Percentiles rank a stretch among this genome's conserved stretches.
Evolutionary conservation across 441 rosid species (phyloP).

Genomic region (Hura crepitans): DNA sequence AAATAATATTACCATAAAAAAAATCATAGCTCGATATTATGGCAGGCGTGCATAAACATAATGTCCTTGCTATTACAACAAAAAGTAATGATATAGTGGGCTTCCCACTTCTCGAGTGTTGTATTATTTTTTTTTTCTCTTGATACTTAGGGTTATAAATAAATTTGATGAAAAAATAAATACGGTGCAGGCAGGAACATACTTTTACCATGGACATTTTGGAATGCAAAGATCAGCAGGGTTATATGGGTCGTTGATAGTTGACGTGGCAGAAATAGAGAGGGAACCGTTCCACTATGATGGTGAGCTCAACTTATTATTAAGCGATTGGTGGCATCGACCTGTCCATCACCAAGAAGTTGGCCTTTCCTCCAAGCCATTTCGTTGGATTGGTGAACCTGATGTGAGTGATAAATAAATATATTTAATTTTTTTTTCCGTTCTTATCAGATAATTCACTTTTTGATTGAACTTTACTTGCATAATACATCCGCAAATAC

Average conservation of each 20-base stretch:
- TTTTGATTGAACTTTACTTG: too few relatives aligned
- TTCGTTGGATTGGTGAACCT: conserved; percentile 80
- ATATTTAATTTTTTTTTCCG: neutral
- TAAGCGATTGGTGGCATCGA: conserved; percentile 88
- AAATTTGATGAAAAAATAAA: too few relatives aligned
- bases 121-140: too few relatives aligned
- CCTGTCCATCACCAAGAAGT: conserved; percentile 55
- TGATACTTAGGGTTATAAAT: too few relatives aligned
- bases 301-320: conserved; percentile 51
- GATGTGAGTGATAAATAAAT: conserved; percentile 34
- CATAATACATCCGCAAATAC: too few relatives aligned
- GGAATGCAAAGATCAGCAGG: conserved; percentile 93
- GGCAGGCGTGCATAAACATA: too few relatives aligned
- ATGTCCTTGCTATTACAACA: too few relatives aligned
- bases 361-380: conserved; percentile 60
- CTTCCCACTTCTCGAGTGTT: too few relatives aligned
- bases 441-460: too few relatives aligned
- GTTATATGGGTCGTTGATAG: conserved; percentile 58
- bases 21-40: too few relatives aligned
- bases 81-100: too few relatives aligned
- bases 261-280: conserved; percentile 48
- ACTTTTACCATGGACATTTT: conserved; percentile 72
- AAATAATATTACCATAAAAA: too few relatives aligned
- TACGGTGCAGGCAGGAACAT: conserved; percentile 64
- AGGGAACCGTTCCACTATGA: conserved; percentile 60